Evolutionary conservation across 352 stramenopile species (phyloP), one percentile per base, ranked within the genome.

Genomic region (Globisporangium abappressorium): DNA sequence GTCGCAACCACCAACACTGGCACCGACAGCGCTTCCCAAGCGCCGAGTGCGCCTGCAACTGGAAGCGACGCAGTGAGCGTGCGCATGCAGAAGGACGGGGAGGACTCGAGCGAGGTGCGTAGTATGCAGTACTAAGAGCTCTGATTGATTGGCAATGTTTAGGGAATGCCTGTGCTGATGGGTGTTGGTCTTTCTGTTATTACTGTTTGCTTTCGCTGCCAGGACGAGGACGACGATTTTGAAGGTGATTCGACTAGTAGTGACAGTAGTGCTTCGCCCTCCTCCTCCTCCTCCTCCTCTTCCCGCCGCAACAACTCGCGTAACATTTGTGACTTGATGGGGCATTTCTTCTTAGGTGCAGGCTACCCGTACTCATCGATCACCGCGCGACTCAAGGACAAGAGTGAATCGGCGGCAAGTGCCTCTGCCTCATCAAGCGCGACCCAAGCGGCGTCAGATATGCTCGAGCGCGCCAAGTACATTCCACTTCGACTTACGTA

Each of bases 401-500:
- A 43, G 8, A 61, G 20, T 22, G 55, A 47, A 28, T 61, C 22
- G 6, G 55, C 56, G 4, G 30, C 38, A 3, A 51, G 22, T 9
- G 33, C 43, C n/a, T 43, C 38, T 9, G 14, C 57, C 3, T 33
- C 61, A 20, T 28, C 61, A 36, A 47, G 57, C 4, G 60, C 58
- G 2, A 36, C 59, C 6, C 7, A 63, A 2, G 53, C 26, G 59
- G 58, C 70, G 7, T 41, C 64, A n/a, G 78, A 73, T 22, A 90
- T 98, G 73, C 74, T 90, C 41, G 94, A 98, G 72, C 87, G 96
- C 64, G 87, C 94, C 71, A 98, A 98, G 79, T 98, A 91, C 78
- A 98, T 99, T 65, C 97, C 97, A n/a, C 74, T 99, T 68, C 92
- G 97, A 22, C 82, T 99, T 36, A 98, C 89, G 34, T 96, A 98